phyloP scores from a whole-genome alignment of 2,329 filamentous ascomycete species.

The Colletotrichum australisinense region DNA sequence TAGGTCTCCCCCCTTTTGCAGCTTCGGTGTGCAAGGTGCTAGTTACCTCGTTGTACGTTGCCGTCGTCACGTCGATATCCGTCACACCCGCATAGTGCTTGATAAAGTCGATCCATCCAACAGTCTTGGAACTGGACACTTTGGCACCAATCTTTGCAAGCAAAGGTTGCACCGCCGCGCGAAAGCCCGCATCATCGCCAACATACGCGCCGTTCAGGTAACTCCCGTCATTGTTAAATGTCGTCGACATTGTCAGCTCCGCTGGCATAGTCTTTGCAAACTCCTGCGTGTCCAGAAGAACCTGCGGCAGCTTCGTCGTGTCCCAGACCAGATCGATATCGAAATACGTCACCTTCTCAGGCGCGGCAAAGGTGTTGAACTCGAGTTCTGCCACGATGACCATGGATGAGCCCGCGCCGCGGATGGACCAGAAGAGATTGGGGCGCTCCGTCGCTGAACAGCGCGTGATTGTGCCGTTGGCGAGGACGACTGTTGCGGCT shows the following conservation, averaged over 20 bases:
- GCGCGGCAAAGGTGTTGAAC: constrained; percentile 52
- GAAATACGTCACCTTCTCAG: constrained; percentile 44
- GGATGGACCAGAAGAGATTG: constrained; percentile 56
- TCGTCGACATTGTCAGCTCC: constrained; percentile 42
- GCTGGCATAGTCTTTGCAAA: constrained; percentile 31
- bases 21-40: not conserved
- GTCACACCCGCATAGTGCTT: constrained; percentile 1
- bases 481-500: constrained; percentile 50
- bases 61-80: constrained; percentile 17
- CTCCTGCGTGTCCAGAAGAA: constrained; percentile 2
- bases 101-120: constrained; percentile 25
- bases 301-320: not conserved
- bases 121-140: constrained; percentile 19
- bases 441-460: constrained; percentile 47
- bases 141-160: constrained; percentile 7
- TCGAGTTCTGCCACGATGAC: constrained; percentile 52
- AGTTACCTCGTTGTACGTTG: constrained; percentile 15
- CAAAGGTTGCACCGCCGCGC: not conserved
- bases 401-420: constrained; percentile 54
- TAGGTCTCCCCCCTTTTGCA: not conserved
- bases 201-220: constrained; percentile 21
- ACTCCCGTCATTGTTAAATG: constrained; percentile 23
- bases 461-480: constrained; percentile 46
- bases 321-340: constrained; percentile 17
- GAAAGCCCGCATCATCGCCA: not conserved